Percentiles rank a stretch among this genome's conserved stretches.
Conservation (phyloP, 192 early-diverging fungal genomes). For the Geranomyces variabilis region DNA sequence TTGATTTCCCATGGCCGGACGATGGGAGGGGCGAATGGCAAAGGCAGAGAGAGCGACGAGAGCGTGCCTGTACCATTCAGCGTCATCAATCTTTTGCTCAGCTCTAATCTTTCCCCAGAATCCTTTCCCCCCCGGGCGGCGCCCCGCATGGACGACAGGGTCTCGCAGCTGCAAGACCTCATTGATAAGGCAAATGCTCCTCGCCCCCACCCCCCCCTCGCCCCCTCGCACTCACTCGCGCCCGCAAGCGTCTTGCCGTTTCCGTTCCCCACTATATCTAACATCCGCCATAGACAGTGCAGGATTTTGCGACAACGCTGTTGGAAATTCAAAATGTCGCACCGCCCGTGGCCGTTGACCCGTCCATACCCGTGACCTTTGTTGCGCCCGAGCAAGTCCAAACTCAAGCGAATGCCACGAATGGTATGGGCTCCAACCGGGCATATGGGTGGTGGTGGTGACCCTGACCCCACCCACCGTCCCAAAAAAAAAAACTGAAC, state of each 20-base stretch:
- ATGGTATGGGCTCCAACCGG: too few relatives aligned
- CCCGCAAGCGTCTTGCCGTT: neutral
- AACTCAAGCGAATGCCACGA: neutral
- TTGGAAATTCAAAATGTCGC: slow-evolving; percentile 9
- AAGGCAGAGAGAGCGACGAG: too few relatives aligned
- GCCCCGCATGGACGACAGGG: slow-evolving; percentile 17
- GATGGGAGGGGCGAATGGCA: too few relatives aligned
- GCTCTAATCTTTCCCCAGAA: too few relatives aligned
- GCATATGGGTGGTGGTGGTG: too few relatives aligned
- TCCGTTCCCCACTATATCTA: neutral
- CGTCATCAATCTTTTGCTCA: too few relatives aligned
- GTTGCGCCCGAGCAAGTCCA: neutral
- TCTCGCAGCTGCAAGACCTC: slow-evolving; percentile 25
- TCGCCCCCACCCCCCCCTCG: neutral
- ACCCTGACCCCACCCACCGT: too few relatives aligned
- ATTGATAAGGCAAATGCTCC: slow-evolving; percentile 12
- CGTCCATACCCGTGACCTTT: slow-evolving; percentile 22
- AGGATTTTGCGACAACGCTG: slow-evolving; percentile 20
- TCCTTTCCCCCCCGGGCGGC: neutral
- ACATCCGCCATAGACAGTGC: slow-evolving; percentile 5
- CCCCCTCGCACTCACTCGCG: neutral
- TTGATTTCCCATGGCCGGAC: too few relatives aligned
- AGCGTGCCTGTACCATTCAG: too few relatives aligned
- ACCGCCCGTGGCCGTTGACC: slow-evolving; percentile 10
- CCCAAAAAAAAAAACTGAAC: too few relatives aligned